Base-by-base conservation (phyloP, 208 protist genomes). In the Wallacemonas sp. region DNA sequence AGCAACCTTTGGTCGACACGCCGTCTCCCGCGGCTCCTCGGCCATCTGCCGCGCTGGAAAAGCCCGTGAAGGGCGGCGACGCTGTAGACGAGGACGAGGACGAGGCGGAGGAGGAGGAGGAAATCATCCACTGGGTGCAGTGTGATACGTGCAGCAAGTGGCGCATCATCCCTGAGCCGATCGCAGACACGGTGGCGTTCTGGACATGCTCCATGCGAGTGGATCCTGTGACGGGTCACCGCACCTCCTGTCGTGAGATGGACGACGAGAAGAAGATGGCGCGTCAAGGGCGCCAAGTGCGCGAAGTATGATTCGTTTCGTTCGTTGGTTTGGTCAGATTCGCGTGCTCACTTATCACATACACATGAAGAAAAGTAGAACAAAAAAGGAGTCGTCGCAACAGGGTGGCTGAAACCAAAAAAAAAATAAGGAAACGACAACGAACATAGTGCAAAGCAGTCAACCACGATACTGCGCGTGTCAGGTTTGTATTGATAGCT, bases 61-160 rank as follows among this genome's bases (percentile, higher is more conserved):
- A 64, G 33, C 18, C 29, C 41, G 20, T 25, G 7, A 36, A 50
- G 48, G 32, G 12, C 3, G 63, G 18, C 46, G 50, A 29, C 16
- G 23, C 46, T 39, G 4, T 16, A 52, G 20, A 26, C 25, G 29
- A 7, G 16, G 8, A 28, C 38, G 36, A 45, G 14, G 32, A 11
- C 16, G 31, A 55, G 3, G 22, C 26, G 25, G 65, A 57, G 2
- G 61, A 65, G 14, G 71, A 71, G 1, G 57, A 20, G 59, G 78
- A 93, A 41, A 74, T 86, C 36, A 83, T 92, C 57, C 72, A 90
- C 70, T 95, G 89, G 87, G 81, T 95, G 42, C 83, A 90, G 67
- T 95, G 89, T 49, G 89, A 95, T 64, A 20, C 61, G 20, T 95
- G 89, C 67, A 50, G 74, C 28, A 95, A 93, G 72, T 95, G 89